Evolutionary conservation across 805 yeast genomes (phyloP), one percentile per base, ranked within the genome.

Genomic region (Hanseniaspora lindneri): DNA sequence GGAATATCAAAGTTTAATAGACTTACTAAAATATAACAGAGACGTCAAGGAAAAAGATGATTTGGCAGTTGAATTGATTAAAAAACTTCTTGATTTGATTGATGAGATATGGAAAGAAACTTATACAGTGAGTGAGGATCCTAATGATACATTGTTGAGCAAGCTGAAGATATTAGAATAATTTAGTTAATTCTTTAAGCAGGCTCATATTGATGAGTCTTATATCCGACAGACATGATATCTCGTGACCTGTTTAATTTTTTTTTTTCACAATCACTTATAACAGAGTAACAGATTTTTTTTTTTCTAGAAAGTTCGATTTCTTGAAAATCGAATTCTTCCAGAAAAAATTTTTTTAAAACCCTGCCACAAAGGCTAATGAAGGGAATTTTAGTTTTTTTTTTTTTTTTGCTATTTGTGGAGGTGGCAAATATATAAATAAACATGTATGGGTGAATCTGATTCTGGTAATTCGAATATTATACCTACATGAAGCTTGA

Each of bases 21-120:
- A 61, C 1, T 47, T 67, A 2, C 63, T 82, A 43, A 66, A 62
- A 17, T 78, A 74, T 55, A 61, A 69, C 2, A 53, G 56, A 29
- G 42, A 37, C 28, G 67, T 66, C 0, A 71, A 72, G 3, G 84
- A 80, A 52, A 56, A 58, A 11, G 88, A 82, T 58, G 63, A 73
- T 44, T 59, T 82, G 27, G 77, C 76, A 0, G 65, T 80, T 51
- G 83, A 79, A 41, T 81, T 79, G 54, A 77, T 82, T 1, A 55
- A 59, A 11, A 59, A 63, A 39, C 62, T 72, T 1, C 51, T 71
- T 6, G 49, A 54, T 7, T 54, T 56, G 1, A 60, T 70, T 30
- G 52, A 54, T 6, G 60, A 59, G 17, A 39, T 56, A 25, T 37
- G 56, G 30, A 53, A 32, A 21, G 56, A 54, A n/a, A 29, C 49